Base-by-base conservation (phyloP, 768 basidiomycete genomes). In the Mycena rebaudengoi region DNA sequence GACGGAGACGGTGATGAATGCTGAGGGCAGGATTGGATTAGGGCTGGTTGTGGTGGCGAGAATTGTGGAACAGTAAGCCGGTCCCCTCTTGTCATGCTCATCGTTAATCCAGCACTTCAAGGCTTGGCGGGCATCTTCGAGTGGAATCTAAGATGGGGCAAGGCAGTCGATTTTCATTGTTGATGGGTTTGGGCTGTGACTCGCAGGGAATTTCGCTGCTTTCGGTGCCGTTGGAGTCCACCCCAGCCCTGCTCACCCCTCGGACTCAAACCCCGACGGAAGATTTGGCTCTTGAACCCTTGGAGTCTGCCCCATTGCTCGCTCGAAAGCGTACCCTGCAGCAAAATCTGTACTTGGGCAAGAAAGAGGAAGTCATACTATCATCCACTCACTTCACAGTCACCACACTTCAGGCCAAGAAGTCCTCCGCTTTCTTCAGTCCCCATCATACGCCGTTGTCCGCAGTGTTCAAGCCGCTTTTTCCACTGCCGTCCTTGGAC, bases 11-110 rank as follows among this genome's bases (percentile, higher is more conserved):
- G 79, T 74, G 65, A 68, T 73, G 21, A 72, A 67, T 41, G 69
- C 69, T 14, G 79, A 78, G 33, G 71, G 76, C 21, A 86, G 86
- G 10, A 80, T 88, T 37, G 87, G 87, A 6, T 82, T 94, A 14
- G 92, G 92, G 5, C 79, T 94, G 29, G 92, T 92, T 4, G 90
- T 93, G 7, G 92, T 94, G 12, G 91, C 91, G 0, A 82, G 92
- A 16, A 92, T 94, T 40, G 89, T 94, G 4, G 88, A 90, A 67
- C 91, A 92, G 66, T 67, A 16, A n/a, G n/a, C 56, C 26, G 13
- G 25, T 33, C 5, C 14, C 58, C 29, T 5, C n/a, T 49, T 48
- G 20, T n/a, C 5, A 4, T 30, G 8, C 10, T 16, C 1, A n/a
- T 11, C 10, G 44, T 41, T 46, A 4, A 25, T 20, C 29, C 7